Base-by-base conservation (phyloP, 441 rosid species). In the Eruca vesicaria region DNA sequence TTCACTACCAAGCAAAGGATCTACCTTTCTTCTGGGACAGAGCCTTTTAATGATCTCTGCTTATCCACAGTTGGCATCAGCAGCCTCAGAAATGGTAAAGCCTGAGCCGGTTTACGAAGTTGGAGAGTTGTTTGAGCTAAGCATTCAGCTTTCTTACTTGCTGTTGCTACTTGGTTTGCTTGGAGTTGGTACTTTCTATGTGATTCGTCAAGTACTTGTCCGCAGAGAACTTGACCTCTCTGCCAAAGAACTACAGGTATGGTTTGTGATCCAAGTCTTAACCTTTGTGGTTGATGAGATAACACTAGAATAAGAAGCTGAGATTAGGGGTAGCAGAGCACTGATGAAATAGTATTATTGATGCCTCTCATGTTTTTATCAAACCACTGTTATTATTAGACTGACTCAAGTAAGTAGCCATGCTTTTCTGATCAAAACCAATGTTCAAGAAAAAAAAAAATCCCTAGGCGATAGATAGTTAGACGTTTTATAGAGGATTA, bases 171-270 rank as follows among this genome's bases (percentile, higher is more conserved):
- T 93, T 16, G 96, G 87, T 55, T 87, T 93, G 66, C 95, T 95
- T 59, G 99, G 99, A 58, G 97, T 82, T 35, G 98, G 98, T 55
- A 86, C 93, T 72, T 91, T 91, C 83, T 93, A 84, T 78, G 98
- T 95, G 62, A 93, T 95, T 71, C 97, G 96, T 76, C 99, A 93
- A 82, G 99, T 93, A 74, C 92, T 93, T 81, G 93, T 90, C 8
- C 93, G 99, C 33, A 86, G 98, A 88, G 98, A 95, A 80, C 98
- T 95, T 55, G 99, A 93, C 82, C 99, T 93, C 78, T 93, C 99
- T 29, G 97, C 99, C 57, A 95, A 93, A 83, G 98, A 93, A 55
- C 79, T 95, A 85, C 98, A 95, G 95, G 98, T 89, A 77, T 76
- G 60, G 26, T 26, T 28, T 43, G 0, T 33, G 0, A 16, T 31